Conservation (phyloP, 2,329 filamentous ascomycete genomes). For the Hypoxylon sp. region DNA sequence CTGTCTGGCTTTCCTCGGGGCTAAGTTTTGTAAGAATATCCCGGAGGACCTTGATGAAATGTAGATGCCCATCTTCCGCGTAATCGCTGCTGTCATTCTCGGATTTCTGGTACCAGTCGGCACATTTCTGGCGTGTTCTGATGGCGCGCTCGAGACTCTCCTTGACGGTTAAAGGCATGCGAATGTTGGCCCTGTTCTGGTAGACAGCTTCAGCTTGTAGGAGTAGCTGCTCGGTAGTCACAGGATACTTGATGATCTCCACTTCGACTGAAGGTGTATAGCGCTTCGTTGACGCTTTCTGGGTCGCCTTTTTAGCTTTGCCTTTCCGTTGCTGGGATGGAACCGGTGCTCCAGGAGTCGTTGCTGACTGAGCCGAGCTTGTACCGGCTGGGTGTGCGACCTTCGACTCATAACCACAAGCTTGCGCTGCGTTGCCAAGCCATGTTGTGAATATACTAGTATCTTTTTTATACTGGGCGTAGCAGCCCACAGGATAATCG, state of each 20-base stretch:
- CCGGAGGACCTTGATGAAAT: not conserved
- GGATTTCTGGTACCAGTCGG: not conserved
- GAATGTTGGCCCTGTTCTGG: not conserved
- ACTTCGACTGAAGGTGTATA: not conserved
- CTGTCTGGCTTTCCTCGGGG: not conserved
- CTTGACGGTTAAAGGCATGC: not conserved
- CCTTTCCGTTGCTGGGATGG: not conserved
- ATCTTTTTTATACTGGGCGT: not conserved
- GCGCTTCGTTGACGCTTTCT: not conserved
- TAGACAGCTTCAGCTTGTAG: not conserved
- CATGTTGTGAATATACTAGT: not conserved
- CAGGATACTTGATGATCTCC: not conserved
- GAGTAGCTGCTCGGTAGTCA: not conserved
- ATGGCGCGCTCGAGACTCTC: not conserved
- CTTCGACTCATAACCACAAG: not conserved
- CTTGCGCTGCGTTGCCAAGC: not conserved
- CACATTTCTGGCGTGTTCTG: not conserved
- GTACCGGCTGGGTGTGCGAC: too few relatives aligned
- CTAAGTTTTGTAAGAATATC: not conserved
- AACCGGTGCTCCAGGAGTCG: not conserved
- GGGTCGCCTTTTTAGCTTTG: not conserved
- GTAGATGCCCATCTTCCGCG: not conserved
- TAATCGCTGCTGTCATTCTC: not conserved
- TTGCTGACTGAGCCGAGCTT: too few relatives aligned
- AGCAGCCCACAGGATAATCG: not conserved